phyloP scores from a whole-genome alignment of 2,329 filamentous ascomycete genomes.

The Seiridium cupressi region DNA sequence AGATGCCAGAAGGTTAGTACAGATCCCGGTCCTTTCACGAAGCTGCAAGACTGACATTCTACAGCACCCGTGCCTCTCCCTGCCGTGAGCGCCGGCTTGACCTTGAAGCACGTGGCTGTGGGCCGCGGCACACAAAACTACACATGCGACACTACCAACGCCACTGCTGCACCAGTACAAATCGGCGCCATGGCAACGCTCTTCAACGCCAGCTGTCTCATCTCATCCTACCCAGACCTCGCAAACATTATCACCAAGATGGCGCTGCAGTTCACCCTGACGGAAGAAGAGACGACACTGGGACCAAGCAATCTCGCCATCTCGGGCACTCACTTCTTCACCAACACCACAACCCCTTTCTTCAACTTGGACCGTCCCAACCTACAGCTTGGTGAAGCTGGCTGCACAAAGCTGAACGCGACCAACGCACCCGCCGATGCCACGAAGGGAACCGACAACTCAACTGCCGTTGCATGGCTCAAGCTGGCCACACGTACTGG shows the following conservation, averaged over 20 bases:
- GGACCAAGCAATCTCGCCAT: conserved; percentile 61
- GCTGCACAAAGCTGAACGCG: conserved; percentile 61
- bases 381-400: conserved; percentile 56
- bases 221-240: conserved; percentile 66
- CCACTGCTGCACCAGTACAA: conserved; percentile 60
- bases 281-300: conserved; percentile 34
- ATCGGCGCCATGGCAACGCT: conserved; percentile 78
- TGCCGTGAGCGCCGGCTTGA: conserved; percentile 56
- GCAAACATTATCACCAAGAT: conserved; percentile 63
- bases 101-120: conserved; percentile 74
- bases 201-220: conserved; percentile 84
- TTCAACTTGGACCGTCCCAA: conserved; percentile 70
- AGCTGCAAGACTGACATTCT: conserved; percentile 23
- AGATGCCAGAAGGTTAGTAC: conserved; percentile 47
- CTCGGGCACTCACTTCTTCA: conserved; percentile 82
- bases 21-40: not conserved
- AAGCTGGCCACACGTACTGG: conserved; percentile 58
- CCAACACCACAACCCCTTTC: conserved; percentile 65
- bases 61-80: conserved; percentile 60
- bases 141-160: conserved; percentile 67
- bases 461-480: conserved; percentile 77
- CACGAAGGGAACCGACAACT: conserved; percentile 56
- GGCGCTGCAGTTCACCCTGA: conserved; percentile 64
- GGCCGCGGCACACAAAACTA: conserved; percentile 94
- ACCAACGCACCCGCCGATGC: conserved; percentile 63